Percentiles rank a stretch among this genome's conserved stretches.
Evolutionary conservation across 495 filamentous ascomycete species (phyloP).

Genomic region (Chaetomium tenue): DNA sequence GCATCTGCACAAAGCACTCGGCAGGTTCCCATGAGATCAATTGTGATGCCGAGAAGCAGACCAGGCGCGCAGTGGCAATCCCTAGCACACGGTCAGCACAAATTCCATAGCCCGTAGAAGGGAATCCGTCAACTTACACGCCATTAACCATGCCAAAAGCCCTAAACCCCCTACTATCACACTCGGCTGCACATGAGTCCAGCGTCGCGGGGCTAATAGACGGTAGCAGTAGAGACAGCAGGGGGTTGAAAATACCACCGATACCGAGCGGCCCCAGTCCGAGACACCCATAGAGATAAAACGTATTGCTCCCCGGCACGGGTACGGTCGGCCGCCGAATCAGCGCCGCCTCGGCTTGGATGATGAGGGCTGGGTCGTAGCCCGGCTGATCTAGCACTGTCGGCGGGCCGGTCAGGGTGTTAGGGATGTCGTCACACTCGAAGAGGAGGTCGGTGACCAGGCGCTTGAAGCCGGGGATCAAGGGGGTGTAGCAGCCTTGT

Average conservation of each 20-base stretch:
- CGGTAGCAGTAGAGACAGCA: no score
- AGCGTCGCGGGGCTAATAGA: no score
- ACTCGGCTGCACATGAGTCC: no score
- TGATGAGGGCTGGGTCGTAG: not conserved
- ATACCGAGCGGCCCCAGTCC: not conserved
- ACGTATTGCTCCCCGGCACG: not conserved
- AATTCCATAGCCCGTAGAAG: no score
- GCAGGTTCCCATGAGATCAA: no score
- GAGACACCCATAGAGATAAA: constrained; percentile 16
- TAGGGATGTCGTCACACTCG: not conserved
- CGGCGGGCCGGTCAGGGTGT: not conserved
- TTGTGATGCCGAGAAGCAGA: no score
- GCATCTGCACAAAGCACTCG: no score
- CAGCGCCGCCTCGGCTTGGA: not conserved
- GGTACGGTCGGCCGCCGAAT: constrained; percentile 1
- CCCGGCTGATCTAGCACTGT: not conserved
- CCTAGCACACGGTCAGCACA: no score
- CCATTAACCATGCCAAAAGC: no score
- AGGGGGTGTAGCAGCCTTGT: not conserved
- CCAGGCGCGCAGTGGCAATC: no score
- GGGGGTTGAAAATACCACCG: not conserved
- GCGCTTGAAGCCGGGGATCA: not conserved
- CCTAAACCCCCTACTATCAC: no score
- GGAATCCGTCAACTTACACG: no score
- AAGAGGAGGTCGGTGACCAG: not conserved